A percentile compares a stretch with the other conserved stretches of the same genome.
Conservation (phyloP, 768 basidiomycete genomes). For the Amylocystis lapponica region DNA sequence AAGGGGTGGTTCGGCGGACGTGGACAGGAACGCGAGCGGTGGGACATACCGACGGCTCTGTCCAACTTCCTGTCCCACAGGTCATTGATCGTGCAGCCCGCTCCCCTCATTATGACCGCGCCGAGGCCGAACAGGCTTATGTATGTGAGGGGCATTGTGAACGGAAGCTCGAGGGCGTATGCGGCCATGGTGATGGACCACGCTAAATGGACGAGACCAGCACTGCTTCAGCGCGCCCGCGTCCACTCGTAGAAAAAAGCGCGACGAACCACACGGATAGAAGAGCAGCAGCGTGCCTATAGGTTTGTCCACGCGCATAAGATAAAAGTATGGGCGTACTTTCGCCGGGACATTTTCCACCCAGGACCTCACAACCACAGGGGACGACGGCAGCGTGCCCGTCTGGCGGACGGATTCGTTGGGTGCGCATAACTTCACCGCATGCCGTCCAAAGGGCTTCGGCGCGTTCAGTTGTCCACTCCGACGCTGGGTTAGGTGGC, state of each 20-base stretch:
- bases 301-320: slow-evolving; percentile 92
- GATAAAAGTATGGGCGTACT: slow-evolving; percentile 72
- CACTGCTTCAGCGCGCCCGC: neutral
- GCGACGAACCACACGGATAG: slow-evolving; percentile 83
- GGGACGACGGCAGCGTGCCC: slow-evolving; percentile 8
- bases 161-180: slow-evolving; percentile 66
- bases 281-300: slow-evolving; percentile 89
- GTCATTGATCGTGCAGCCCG: slow-evolving; percentile 98
- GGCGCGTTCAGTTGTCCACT: too few relatives aligned
- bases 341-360: slow-evolving; percentile 56
- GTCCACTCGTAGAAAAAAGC: neutral
- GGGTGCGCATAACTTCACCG: neutral
- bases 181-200: slow-evolving; percentile 99
- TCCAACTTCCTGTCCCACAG: slow-evolving; percentile 96
- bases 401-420: slow-evolving; percentile 1
- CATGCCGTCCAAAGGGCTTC: too few relatives aligned
- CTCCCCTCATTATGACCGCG: slow-evolving; percentile 93
- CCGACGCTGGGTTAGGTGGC: too few relatives aligned
- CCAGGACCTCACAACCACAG: slow-evolving; percentile 43
- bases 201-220: slow-evolving; percentile 43
- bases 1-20: neutral
- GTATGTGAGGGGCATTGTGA: slow-evolving; percentile 66
- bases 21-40: neutral
- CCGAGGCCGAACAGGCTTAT: slow-evolving; percentile 82
- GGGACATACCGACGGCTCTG: slow-evolving; percentile 75